Conservation (phyloP, 2,329 filamentous ascomycete species). For the Hypoxylon sp. region DNA sequence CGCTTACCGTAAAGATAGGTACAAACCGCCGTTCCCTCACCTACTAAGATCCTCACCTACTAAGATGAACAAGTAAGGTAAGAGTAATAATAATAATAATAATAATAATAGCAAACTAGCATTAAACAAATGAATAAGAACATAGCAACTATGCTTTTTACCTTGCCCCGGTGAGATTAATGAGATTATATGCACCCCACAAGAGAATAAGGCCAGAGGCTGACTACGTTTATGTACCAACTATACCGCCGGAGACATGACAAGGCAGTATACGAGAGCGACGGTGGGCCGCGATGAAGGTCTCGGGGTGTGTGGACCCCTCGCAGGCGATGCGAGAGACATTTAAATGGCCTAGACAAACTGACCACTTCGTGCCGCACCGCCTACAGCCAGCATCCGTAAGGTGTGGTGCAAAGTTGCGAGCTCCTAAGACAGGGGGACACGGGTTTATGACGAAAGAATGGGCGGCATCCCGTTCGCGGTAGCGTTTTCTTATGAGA, state of each 20-base stretch:
- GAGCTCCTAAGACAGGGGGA: conserved; percentile 27
- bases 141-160: no score
- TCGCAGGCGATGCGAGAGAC: conserved; percentile 12
- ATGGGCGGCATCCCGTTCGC: conserved; percentile 31
- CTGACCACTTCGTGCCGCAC: conserved; percentile 4
- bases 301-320: conserved; percentile 28
- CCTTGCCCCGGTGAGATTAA: conserved; percentile 13
- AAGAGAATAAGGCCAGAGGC: conserved; percentile 37
- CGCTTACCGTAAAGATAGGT: no score
- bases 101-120: conserved; percentile 14
- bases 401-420: conserved; percentile 33
- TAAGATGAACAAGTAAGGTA: conserved; percentile 10
- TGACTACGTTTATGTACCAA: conserved; percentile 34
- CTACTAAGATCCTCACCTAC: no score
- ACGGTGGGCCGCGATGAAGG: conserved; percentile 13
- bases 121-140: no score
- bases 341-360: conserved; percentile 24
- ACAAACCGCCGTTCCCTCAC: no score
- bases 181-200: conserved; percentile 39
- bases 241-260: conserved; percentile 28
- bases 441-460: conserved; percentile 33
- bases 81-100: conserved; percentile 10
- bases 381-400: conserved; percentile 16
- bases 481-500: conserved; percentile 22
- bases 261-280: conserved; percentile 21